A percentile compares a stretch with the other conserved stretches of the same genome.
Conservation (phyloP, 768 basidiomycete species). For the Rhizopogon salebrosus region DNA sequence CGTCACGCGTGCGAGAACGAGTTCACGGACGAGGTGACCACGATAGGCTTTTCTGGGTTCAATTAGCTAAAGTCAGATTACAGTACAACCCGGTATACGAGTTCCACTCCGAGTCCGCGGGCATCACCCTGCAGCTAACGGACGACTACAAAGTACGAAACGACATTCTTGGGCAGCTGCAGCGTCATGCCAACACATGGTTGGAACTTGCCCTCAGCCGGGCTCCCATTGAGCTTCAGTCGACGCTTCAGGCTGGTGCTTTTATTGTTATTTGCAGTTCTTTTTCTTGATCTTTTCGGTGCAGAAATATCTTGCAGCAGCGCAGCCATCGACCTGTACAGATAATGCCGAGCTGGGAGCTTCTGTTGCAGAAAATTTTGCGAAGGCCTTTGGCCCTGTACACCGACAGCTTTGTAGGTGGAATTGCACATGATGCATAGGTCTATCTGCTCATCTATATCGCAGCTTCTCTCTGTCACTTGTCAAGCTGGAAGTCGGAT, state of each 20-base stretch:
- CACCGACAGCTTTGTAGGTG: constrained; percentile 72
- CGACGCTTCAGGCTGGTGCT: constrained; percentile 76
- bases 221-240: constrained; percentile 89
- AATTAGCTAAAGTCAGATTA: background rate
- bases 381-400: constrained; percentile 71
- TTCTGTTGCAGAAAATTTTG: constrained; percentile 82
- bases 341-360: constrained; percentile 88
- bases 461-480: constrained; percentile 47
- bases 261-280: background rate
- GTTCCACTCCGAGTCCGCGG: constrained; percentile 73
- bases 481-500: constrained; percentile 70
- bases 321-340: constrained; percentile 61
- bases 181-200: constrained; percentile 75
- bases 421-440: background rate
- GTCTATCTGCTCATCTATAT: background rate
- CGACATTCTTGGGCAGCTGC: constrained; percentile 73
- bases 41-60: background rate
- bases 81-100: constrained; percentile 88
- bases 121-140: constrained; percentile 71
- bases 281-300: background rate
- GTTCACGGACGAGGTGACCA: constrained; percentile 78
- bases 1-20: constrained; percentile 88
- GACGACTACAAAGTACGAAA: constrained; percentile 85
- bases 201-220: constrained; percentile 81
- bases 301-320: constrained; percentile 84